These are phyloP conservation scores for Raphanus sativus DNA, from an alignment of 345 rosid genomes.

Conservation along the genomic window DNA sequence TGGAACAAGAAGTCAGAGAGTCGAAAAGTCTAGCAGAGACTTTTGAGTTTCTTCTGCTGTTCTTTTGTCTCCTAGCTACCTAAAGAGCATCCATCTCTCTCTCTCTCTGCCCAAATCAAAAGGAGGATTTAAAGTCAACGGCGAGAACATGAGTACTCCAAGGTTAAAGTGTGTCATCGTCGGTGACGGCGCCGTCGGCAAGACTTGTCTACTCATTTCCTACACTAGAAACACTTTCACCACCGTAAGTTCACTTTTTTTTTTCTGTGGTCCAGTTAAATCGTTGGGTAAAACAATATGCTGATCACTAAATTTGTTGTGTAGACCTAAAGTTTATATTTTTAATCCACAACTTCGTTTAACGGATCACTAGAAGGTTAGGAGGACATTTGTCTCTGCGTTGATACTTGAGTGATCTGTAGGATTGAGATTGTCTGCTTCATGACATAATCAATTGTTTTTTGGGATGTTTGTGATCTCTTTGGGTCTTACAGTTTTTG, in stretches of 20 bases:
- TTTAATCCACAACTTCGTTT: background rate
- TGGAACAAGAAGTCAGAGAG: background rate
- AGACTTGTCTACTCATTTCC: constrained; percentile 76
- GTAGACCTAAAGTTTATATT: background rate
- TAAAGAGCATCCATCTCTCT: background rate
- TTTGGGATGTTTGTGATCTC: background rate
- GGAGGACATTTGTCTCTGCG: background rate
- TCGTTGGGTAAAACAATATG: background rate
- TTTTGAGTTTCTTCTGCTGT: background rate
- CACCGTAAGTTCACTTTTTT: constrained; percentile 42
- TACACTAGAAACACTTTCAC: constrained; percentile 76
- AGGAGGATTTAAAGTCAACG: constrained; percentile 13
- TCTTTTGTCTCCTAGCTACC: constrained; percentile 13
- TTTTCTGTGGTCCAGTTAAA: background rate
- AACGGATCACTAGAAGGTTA: background rate
- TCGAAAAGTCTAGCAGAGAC: background rate
- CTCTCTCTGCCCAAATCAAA: constrained; percentile 8
- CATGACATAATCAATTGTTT: constrained; percentile 4
- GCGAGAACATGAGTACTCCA: constrained; percentile 57
- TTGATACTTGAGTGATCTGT: background rate
- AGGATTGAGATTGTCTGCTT: constrained; percentile 7
- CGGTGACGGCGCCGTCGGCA: constrained; percentile 81
- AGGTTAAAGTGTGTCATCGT: constrained; percentile 75
- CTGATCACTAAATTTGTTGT: background rate
- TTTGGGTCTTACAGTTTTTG: too few species aligned